Evolutionary conservation across 345 rosid genomes (phyloP).

Genomic region (Eucalyptus albens): DNA sequence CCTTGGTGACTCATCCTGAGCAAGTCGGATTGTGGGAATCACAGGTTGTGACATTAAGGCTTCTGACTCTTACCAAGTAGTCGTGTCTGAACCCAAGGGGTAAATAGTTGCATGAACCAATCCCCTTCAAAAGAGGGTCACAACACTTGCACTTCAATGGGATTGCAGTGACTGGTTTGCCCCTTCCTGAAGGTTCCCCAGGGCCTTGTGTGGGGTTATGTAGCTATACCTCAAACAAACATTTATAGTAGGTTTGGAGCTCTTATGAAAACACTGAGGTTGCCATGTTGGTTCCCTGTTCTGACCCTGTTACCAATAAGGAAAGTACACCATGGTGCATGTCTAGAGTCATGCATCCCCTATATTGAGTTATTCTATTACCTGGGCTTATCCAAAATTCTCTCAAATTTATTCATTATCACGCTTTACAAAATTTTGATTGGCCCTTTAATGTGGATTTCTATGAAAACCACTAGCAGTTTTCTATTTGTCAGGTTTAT

Average conservation of each 20-base stretch:
- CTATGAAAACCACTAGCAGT: neutral
- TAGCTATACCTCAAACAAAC: neutral
- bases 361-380: neutral
- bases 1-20: neutral
- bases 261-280: neutral
- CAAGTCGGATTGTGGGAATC: neutral
- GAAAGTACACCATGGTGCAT: neutral
- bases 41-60: neutral
- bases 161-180: neutral
- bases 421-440: neutral
- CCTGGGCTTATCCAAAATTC: neutral
- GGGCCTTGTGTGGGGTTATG: neutral
- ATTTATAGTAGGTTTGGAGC: neutral
- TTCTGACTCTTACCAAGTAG: neutral
- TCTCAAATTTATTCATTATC: neutral
- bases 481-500: neutral
- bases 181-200: neutral
- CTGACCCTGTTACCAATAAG: neutral
- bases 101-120: neutral
- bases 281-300: neutral
- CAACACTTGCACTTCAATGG: neutral
- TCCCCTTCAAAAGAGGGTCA: neutral
- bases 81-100: neutral
- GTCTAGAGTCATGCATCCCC: neutral
- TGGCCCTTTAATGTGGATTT: neutral